Evolutionary conservation across 1,284 basidiomycete species (phyloP).

Genomic region (Pascua guehoae): DNA sequence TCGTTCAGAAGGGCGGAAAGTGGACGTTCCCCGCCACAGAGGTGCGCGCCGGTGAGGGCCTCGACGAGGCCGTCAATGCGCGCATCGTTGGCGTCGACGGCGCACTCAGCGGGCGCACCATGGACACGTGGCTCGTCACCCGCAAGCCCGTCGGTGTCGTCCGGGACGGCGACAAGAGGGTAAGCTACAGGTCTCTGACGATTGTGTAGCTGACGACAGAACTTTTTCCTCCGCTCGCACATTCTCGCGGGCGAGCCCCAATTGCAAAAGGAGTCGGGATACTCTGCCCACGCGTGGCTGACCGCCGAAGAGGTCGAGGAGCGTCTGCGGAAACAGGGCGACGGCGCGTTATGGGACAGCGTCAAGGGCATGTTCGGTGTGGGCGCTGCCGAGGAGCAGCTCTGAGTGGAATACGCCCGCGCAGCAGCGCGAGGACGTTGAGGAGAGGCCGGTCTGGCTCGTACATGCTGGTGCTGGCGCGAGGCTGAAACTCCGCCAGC

Average conservation of each 20-base stretch:
- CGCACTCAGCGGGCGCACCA: constrained; percentile 32
- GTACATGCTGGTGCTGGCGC: not conserved
- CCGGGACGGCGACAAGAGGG: constrained; percentile 30
- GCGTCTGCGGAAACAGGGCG: constrained; percentile 33
- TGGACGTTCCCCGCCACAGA: constrained; percentile 69
- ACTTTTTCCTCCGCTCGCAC: constrained; percentile 48
- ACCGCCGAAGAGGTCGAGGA: constrained; percentile 35
- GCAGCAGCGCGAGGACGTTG: no score
- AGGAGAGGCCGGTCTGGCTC: no score
- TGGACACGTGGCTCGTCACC: constrained; percentile 49
- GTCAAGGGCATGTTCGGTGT: constrained; percentile 44
- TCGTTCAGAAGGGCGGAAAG: constrained; percentile 60
- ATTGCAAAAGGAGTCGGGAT: constrained; percentile 25
- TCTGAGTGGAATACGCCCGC: not conserved
- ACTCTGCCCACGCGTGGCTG: constrained; percentile 40
- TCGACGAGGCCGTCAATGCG: constrained; percentile 39
- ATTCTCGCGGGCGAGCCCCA: constrained; percentile 46
- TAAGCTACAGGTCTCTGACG: constrained; percentile 17
- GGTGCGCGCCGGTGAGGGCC: constrained; percentile 31
- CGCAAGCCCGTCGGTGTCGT: constrained; percentile 45
- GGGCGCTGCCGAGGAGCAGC: constrained; percentile 8
- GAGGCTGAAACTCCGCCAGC: no score
- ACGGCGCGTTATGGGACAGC: constrained; percentile 35
- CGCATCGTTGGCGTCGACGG: constrained; percentile 35
- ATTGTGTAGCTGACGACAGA: constrained; percentile 25